Base-by-base conservation (phyloP, 2,329 filamentous ascomycete genomes). In the Pseudocercospora pini-densiflorae region DNA sequence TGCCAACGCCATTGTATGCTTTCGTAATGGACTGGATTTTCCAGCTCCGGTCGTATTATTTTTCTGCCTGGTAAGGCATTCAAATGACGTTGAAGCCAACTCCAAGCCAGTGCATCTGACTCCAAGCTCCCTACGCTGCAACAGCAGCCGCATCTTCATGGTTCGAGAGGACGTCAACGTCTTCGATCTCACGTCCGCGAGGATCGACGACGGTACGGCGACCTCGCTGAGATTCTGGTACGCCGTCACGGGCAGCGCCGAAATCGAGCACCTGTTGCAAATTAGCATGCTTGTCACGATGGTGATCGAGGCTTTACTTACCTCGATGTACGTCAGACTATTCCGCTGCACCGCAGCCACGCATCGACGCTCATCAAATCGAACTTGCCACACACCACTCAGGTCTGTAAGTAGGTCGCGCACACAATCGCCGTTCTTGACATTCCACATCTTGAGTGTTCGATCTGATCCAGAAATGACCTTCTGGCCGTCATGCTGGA, bases 401-500 rank as follows among this genome's bases (percentile, higher is more conserved):
- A 99, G 85, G 75, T 97, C 94, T 14, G 93, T 97, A 75, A 99
- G 84, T 49, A 99, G 86, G 79, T 99, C 94, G 72, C 94, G 92
- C 61, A 97, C 89, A 77, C 93, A 97, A 74, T 97, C 92, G 58
- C 95, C 95, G 1, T 90, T 97, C 74, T 89, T 88, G 59, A 97
- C 91, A 76, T 99, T 93, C 95, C 95, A 99, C 92, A 99, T 96
- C 84, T 99, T 99, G 70, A 99, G 84, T 3, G 93, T 97, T 75
- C 94, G 90, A 78, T 99, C 95, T 66, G 93, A 97, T 63, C 95
- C 95, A 47, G 92, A 97, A 64, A 99, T 97, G 36, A 99, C 94
- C 77, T 99, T 99, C 71, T 94, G 91, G 0, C 91, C 93, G 77
- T 99, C 95, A 74, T 99, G 95, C 79, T 99, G 95, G 80, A 99